These are phyloP conservation scores for Phytophthora lateralis DNA, from an alignment of 352 stramenopile genomes.

Conservation along the genomic window DNA sequence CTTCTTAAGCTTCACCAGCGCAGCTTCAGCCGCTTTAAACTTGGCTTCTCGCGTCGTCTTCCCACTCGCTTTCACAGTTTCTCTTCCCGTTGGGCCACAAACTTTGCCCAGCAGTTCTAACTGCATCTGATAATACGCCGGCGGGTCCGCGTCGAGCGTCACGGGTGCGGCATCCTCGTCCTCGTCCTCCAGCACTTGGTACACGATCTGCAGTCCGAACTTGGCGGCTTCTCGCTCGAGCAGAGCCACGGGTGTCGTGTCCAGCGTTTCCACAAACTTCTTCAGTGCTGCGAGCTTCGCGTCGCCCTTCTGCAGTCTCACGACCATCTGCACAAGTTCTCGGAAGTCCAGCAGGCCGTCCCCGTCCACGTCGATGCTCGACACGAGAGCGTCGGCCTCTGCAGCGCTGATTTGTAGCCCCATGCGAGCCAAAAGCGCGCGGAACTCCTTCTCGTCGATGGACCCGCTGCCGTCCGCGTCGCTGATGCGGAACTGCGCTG, in stretches of 20 bases:
- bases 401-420: slow-evolving; percentile 49
- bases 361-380: slow-evolving; percentile 59
- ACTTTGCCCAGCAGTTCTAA: slow-evolving; percentile 59
- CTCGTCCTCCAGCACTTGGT: slow-evolving; percentile 58
- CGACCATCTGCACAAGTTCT: slow-evolving; percentile 63
- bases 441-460: slow-evolving; percentile 74
- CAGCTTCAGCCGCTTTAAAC: slow-evolving; percentile 66
- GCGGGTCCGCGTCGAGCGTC: not conserved
- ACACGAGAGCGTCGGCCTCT: slow-evolving; percentile 55
- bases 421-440: slow-evolving; percentile 57
- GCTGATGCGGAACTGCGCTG: slow-evolving; percentile 62
- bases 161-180: slow-evolving; percentile 23
- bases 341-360: slow-evolving; percentile 68
- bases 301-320: slow-evolving; percentile 62
- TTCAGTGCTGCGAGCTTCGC: slow-evolving; percentile 46
- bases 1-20: slow-evolving; percentile 56
- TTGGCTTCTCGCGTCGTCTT: slow-evolving; percentile 76
- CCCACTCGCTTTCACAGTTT: slow-evolving; percentile 47
- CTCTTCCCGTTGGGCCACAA: slow-evolving; percentile 41
- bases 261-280: slow-evolving; percentile 53
- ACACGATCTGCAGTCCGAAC: slow-evolving; percentile 54
- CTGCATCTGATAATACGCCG: slow-evolving; percentile 45
- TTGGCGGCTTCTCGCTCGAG: slow-evolving; percentile 69
- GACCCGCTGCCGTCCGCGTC: slow-evolving; percentile 58
- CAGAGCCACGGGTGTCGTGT: slow-evolving; percentile 64